Base-by-base conservation (phyloP, 805 yeast genomes). In the Lipomyces mesembrius region DNA sequence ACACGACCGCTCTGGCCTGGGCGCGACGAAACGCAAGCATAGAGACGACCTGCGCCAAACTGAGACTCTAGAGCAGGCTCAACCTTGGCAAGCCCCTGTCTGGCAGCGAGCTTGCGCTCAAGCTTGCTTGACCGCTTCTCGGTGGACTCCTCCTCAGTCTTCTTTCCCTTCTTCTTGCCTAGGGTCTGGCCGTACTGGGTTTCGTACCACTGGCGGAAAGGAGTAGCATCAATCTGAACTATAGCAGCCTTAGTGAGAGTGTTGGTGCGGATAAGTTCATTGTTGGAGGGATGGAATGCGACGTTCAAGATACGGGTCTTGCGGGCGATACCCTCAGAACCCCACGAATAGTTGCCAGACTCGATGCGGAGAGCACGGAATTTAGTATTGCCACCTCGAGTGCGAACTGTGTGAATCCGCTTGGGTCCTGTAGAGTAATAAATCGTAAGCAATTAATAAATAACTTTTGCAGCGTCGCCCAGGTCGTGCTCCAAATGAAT, bases 1-100 rank as follows among this genome's bases (percentile, higher is more conserved):
- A 92, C 89, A 88, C 99, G 96, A 85, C 99, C 99, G 77, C 97
- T 90, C 89, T 95, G 99, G 85, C 99, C 99, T 83, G 99, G 99
- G 89, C 99, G 92, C 69, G 99, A 95, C 76, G 99, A 92, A 82
- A 95, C 92, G 83, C 87, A 87, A 83, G 99, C 99, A 88, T 95
- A 95, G 80, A 95, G 90, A 86, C 94, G 93, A 88, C 99, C 99
- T 78, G 98, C 92, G 83, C 89, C 89, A 90, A 95, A 95, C 88
- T 95, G 99, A 80, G 94, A 81, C 81, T 92, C 94, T 78, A 95
- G 94, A 79, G 97, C 88, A 75, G 86, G 82, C 85, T 93, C 97
- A 79, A 92, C 86, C 85, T 88, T 86, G 78, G 98, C 88, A 74
- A 84, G 81, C 74, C 87, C 84, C 80, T 96, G 87, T 88, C 99